Percentiles rank a stretch among this genome's conserved stretches.
These are phyloP conservation scores for Neurospora terricola DNA, from an alignment of 495 filamentous ascomycete genomes.

Conservation along the genomic window DNA sequence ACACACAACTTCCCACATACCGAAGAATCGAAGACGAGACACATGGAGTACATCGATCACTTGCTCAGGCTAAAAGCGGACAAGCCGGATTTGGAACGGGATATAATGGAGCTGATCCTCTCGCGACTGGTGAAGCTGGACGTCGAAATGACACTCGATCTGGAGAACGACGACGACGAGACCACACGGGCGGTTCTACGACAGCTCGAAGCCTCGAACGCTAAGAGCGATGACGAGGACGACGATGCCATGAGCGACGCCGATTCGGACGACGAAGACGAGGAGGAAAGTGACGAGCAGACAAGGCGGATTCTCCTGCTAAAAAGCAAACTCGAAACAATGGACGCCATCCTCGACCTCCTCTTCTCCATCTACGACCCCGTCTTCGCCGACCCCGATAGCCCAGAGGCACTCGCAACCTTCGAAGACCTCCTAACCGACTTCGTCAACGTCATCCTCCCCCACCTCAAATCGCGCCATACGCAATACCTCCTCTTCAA, in stretches of 20 bases:
- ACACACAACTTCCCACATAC: conserved; percentile 61
- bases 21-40: conserved; percentile 58
- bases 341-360: conserved; percentile 84
- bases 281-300: conserved; percentile 33
- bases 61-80: conserved; percentile 64
- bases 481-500: conserved; percentile 61
- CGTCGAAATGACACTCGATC: conserved; percentile 84
- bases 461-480: conserved; percentile 32
- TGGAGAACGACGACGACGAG: conserved; percentile 54
- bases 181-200: conserved; percentile 38
- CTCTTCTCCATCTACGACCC: conserved; percentile 75
- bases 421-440: conserved; percentile 70
- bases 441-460: conserved; percentile 77
- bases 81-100: conserved; percentile 66
- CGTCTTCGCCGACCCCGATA: conserved; percentile 49
- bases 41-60: conserved; percentile 70
- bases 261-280: conserved; percentile 40
- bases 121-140: conserved; percentile 80
- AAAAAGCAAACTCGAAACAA: conserved; percentile 74
- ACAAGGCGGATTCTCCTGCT: conserved; percentile 46
- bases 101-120: conserved; percentile 74
- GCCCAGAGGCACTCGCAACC: conserved; percentile 35
- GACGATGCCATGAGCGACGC: conserved; percentile 45
- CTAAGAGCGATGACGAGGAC: conserved; percentile 45
- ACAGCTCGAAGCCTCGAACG: conserved; percentile 20